Evolutionary conservation across 176 grass and related monocot species (phyloP).

Genomic region (Cenchrus fungigraminus): DNA sequence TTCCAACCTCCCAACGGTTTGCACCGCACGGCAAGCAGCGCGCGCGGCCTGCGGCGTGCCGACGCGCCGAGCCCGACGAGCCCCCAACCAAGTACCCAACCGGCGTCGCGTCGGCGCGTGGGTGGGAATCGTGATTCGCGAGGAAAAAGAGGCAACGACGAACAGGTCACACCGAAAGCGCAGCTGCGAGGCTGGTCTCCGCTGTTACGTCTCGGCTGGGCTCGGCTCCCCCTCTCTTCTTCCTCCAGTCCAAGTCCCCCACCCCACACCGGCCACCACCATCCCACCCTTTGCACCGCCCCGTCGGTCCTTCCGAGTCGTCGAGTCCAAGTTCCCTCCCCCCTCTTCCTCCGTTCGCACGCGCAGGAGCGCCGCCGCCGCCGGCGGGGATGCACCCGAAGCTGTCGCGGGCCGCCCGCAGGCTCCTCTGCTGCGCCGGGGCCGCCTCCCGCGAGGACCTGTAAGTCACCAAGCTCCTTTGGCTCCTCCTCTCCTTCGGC

Average conservation of each 20-base stretch:
- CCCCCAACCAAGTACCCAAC: background rate
- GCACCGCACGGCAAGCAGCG: constrained; percentile 20
- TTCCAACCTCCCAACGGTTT: background rate
- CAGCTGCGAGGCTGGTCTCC: constrained; percentile 50
- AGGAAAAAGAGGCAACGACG: background rate
- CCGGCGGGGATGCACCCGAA: constrained; percentile 50
- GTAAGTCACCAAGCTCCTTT: constrained; percentile 33
- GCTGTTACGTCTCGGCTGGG: constrained; percentile 28
- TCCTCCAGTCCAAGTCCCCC: background rate
- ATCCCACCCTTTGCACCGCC: background rate
- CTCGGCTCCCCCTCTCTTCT: background rate
- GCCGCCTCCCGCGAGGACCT: constrained; percentile 47
- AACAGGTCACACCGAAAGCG: constrained; percentile 37
- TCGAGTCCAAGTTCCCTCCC: background rate
- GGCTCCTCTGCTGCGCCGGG: constrained; percentile 62
- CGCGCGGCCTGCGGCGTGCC: background rate
- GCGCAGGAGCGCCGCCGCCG: too few species aligned
- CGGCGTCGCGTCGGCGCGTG: background rate
- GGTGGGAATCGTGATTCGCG: background rate
- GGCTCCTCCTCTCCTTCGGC: background rate
- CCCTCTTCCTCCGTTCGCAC: background rate
- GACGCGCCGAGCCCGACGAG: background rate
- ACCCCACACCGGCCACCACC: background rate
- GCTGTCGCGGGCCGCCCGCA: constrained; percentile 54
- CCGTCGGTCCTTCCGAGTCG: background rate